Evolutionary conservation across 345 rosid species (phyloP), one percentile per base, ranked within the genome.

Genomic region (Leavenworthia alabamica): DNA sequence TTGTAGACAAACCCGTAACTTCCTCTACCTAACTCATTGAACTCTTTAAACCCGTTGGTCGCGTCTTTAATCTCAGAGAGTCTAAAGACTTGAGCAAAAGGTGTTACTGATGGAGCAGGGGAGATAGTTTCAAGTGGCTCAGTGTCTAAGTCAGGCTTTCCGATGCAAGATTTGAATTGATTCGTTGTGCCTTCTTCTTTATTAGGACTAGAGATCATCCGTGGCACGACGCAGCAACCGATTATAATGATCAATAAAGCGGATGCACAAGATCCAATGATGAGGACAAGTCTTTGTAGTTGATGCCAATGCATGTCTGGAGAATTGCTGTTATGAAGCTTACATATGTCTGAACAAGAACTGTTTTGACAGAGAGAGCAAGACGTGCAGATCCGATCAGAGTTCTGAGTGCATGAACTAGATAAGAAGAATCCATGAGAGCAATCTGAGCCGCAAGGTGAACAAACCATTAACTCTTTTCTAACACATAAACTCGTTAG

Each of bases 311-410:
- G 81, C 77, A 66, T 83, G 46, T 71, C 79, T n/a, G 68, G 73
- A 62, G 80, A 71, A 16, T 31, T 70, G 17, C 74, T 67, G 19
- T 55, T 71, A 31, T 73, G 70, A 54, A 84, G 62, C 50, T 88
- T 80, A 50, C 97, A 89, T 16, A 79, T 70, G 27, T 67, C 79
- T 59, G 83, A 75, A 67, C 96, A 92, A 65, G 96, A 79, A 63
- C 86, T 85, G 77, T 83, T 92, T 77, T 89, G 99, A 80, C 99
- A 92, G 48, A 92, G 89, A 10, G 97, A 92, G 56, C 99, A 92
- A 43, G 82, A 49, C 3, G 91, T 83, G 74, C 97, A 92, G 27
- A 85, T 70, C 60, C 97, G 78, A 54, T 86, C 96, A 0, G 86
- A 70, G 71, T 78, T 85, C 32, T 52, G 62, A 1, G 86, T 81